Evolutionary conservation across 768 basidiomycete species (phyloP).

Genomic region (Rickenella mellea): DNA sequence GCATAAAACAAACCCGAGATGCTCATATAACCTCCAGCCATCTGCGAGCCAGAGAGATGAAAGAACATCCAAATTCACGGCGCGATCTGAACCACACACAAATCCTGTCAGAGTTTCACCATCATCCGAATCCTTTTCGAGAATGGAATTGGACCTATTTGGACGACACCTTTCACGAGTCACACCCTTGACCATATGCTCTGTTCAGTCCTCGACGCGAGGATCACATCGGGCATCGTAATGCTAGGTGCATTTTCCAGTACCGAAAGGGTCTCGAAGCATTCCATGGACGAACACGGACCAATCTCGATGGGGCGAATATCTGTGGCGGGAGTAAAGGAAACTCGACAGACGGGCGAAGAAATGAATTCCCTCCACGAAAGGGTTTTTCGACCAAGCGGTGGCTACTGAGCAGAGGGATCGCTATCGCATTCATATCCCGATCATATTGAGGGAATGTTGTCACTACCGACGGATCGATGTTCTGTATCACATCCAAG

Average conservation of each 20-base stretch:
- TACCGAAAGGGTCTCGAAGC: constrained; percentile 51
- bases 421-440: constrained; percentile 36
- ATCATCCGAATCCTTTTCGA: constrained; percentile 53
- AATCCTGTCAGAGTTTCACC: constrained; percentile 43
- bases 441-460: constrained; percentile 35
- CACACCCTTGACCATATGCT: constrained; percentile 74
- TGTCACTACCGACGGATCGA: constrained; percentile 41
- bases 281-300: constrained; percentile 47
- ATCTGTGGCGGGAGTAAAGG: constrained; percentile 22
- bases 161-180: constrained; percentile 62
- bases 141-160: constrained; percentile 42
- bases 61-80: neutral
- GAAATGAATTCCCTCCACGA: constrained; percentile 38
- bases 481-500: constrained; percentile 8
- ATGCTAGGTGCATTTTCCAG: constrained; percentile 59
- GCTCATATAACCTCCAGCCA: constrained; percentile 31
- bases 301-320: constrained; percentile 29
- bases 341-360: constrained; percentile 35
- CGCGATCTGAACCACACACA: neutral
- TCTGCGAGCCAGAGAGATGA: constrained; percentile 71
- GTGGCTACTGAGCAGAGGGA: constrained; percentile 28
- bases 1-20: neutral
- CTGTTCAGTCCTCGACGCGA: constrained; percentile 49
- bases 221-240: constrained; percentile 54
- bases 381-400: constrained; percentile 23